A percentile compares a stretch with the other conserved stretches of the same genome.
Evolutionary conservation across 2,329 filamentous ascomycete genomes (phyloP).

Genomic region (Cladosporium sp.): DNA sequence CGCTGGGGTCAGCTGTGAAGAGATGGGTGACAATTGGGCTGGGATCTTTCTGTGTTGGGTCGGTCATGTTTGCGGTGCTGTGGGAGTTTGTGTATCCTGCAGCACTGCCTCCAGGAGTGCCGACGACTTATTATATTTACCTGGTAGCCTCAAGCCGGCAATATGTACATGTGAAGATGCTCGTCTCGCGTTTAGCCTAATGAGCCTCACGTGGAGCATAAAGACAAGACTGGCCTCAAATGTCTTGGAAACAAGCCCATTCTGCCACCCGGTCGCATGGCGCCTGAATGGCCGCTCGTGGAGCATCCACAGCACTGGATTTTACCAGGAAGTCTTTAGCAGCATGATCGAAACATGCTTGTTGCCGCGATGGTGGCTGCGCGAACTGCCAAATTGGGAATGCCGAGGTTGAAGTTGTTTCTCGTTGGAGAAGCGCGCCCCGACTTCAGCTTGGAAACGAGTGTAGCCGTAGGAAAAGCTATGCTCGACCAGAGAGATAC

Average conservation of each 20-base stretch:
- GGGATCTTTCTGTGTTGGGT: slow-evolving; percentile 49
- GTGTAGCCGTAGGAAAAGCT: no score
- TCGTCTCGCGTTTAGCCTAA: slow-evolving; percentile 1
- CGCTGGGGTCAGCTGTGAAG: slow-evolving; percentile 76
- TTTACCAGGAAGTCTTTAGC: neutral
- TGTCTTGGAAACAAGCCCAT: neutral
- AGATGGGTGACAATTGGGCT: slow-evolving; percentile 66
- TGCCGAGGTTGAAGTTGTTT: neutral
- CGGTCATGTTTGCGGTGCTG: slow-evolving; percentile 18
- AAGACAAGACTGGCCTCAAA: neutral
- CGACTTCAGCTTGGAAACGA: no score
- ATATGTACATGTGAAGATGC: neutral
- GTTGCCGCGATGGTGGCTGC: no score
- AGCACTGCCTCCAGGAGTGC: neutral
- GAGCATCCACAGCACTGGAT: neutral
- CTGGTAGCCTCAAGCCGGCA: slow-evolving; percentile 1
- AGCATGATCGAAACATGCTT: neutral
- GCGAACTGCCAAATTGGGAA: neutral
- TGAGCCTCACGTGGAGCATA: slow-evolving; percentile 5
- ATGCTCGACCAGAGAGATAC: no score
- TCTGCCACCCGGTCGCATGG: neutral
- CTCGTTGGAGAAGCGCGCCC: no score
- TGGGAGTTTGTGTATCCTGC: neutral
- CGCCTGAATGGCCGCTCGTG: slow-evolving; percentile 5
- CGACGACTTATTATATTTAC: slow-evolving; percentile 4